Percentiles rank a stretch among this genome's conserved stretches.
Conservation (phyloP, 2,329 filamentous ascomycete species). For the Diaporthe nobilis region DNA sequence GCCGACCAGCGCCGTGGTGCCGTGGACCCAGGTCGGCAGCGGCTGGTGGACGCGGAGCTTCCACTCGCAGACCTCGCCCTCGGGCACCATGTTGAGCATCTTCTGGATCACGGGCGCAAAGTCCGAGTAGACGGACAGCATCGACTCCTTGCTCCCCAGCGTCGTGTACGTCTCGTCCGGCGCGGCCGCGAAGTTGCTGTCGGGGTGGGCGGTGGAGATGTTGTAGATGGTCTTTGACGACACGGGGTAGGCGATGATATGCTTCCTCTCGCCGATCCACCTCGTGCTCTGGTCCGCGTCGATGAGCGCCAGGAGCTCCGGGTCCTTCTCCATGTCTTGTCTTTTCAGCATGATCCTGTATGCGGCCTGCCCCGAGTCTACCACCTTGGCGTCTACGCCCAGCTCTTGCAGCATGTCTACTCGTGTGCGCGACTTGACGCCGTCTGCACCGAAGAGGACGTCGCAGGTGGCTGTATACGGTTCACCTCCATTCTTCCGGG, state of each 20-base stretch:
- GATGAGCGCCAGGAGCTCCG: conserved; percentile 68
- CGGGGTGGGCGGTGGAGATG: conserved; percentile 73
- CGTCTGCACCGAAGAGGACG: conserved; percentile 66
- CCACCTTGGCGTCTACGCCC: conserved; percentile 55
- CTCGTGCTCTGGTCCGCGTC: conserved; percentile 70
- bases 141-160: conserved; percentile 70
- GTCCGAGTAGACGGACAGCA: conserved; percentile 71
- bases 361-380: conserved; percentile 65
- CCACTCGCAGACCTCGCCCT: conserved; percentile 77
- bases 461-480: conserved; percentile 63
- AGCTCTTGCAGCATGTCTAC: conserved; percentile 55
- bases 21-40: conserved; percentile 72
- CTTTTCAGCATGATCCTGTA: conserved; percentile 68
- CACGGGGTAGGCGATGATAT: conserved; percentile 78
- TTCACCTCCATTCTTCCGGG: conserved; percentile 58
- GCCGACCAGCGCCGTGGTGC: conserved; percentile 66
- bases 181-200: conserved; percentile 66
- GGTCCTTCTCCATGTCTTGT: conserved; percentile 59
- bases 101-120: conserved; percentile 73
- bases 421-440: conserved; percentile 65
- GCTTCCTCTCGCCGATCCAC: conserved; percentile 76
- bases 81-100: conserved; percentile 73
- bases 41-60: conserved; percentile 74
- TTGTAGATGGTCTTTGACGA: conserved; percentile 76
- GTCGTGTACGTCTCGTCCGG: conserved; percentile 73